Base-by-base conservation (phyloP, 805 yeast genomes). In the Starmerella sirachaensis region DNA sequence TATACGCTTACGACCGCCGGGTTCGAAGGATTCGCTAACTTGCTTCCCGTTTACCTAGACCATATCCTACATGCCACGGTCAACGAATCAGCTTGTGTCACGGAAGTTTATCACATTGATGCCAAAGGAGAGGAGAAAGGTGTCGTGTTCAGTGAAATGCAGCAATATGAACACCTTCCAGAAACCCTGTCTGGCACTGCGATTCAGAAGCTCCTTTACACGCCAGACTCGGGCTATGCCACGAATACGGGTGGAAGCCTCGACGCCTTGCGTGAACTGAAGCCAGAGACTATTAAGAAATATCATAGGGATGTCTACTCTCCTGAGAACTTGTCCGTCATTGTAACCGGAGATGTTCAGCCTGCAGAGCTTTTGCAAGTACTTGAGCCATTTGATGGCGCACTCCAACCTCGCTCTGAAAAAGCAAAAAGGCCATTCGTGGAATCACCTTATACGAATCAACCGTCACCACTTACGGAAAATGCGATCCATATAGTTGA, bases 131-230 rank as follows among this genome's bases (percentile, higher is more conserved):
- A 78, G 47, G 98, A 91, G 50, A 84, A 84, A 56, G 98, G 98
- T 50, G 98, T 91, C 21, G 97, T 91, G 3, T 91, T 80, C 56
- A 78, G 93, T 37, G 98, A 91, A 61, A 91, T 91, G 97, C 95
- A 83, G 54, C 96, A 85, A 19, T 76, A 80, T 40, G 94, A 85
- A 57, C 73, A 73, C 50, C 81, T 78, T 45, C 70, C 86, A 12
- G 76, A 76, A 72, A 70, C 67, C 48, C 62, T 80, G 45, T 73
- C 72, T 36, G 48, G 52, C 3, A 43, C 37, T n/a, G 45, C 44
- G 31, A 30, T 42, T 11, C 54, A 59, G 33, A 51, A 53, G 38
- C 38, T 53, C 18, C 40, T 62, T 22, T 63, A 52, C 40, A 61
- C 74, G 43, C 55, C 64, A 10, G 64, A 66, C 0, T 78, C 88